Base-by-base conservation (phyloP, 352 stramenopile species). In the Blastocystis sp. region DNA sequence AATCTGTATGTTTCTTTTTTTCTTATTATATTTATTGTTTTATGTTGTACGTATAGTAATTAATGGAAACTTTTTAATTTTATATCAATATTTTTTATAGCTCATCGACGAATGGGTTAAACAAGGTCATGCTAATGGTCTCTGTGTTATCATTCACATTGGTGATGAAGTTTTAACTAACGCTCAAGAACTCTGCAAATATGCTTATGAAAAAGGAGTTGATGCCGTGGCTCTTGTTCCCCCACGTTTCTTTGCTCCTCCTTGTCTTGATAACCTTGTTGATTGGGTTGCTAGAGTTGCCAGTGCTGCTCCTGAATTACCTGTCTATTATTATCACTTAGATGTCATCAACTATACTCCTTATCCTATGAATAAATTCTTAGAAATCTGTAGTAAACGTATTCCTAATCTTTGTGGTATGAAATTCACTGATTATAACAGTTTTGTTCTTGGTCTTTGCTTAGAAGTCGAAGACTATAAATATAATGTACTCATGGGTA, bases 201-300 rank as follows among this genome's bases (percentile, higher is more conserved):
- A 62, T 41, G 28, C 25, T 71, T 77, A 86, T 82, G 67, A 83
- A 80, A 9, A 75, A 70, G 5, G 75, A 70, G 46, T 75, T 73
- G 72, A 85, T 81, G 43, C 78, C 73, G 31, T 78, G 74, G 31
- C 77, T 72, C 6, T 78, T 77, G 47, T 86, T 83, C 52, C 52
- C 54, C 52, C 52, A 0, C 52, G 52, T 25, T 62, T 62, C 34
- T 62, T 62, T 42, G 25, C 52, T 62, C 52, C 52, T 34, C 52
- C 39, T 27, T 62, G 39, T 30, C 37, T 62, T 13, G 52, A 52
- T 32, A 30, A 42, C 2, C 30, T 62, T 25, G 52, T 62, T 6
- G 39, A 62, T 39, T 62, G 52, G 52, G 35, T 62, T n/a, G 13
- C 18, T 19, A 42, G 54, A 27, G 52, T 62, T 30, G 52, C 52